Base-by-base conservation (phyloP, 1,284 basidiomycete genomes). In the Cystobasidium pallidum region DNA sequence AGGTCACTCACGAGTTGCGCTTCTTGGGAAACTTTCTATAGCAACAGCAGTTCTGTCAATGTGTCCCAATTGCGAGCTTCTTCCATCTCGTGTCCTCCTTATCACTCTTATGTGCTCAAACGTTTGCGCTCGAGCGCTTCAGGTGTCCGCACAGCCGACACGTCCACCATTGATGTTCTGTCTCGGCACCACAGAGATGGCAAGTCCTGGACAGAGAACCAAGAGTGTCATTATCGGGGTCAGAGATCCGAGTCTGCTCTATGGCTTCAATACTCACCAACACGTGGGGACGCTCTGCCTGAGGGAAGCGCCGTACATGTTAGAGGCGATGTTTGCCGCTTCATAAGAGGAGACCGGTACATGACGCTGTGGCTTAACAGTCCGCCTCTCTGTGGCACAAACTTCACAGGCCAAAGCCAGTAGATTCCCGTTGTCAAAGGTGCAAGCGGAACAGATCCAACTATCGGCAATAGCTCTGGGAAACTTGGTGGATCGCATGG, bases 101-200 rank as follows among this genome's bases (percentile, higher is more conserved):
- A 41, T 41, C 7, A 41, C 36, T 6, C 13, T 13, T 1, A 4
- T 39, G 21, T 59, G 3, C 15, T 21, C 36, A 11, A 6, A 6
- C 13, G 28, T 21, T 15, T 30, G 58, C 61, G 45, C 68, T 71
- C 7, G 59, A 36, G 19, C 30, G 61, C 68, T 71, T 71, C 59
- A 71, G 21, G 28, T 52, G 43, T 3, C 61, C 61, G 36, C 68
- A 71, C 2, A 63, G 24, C 2, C 61, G 59, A 47, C 68, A 71
- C 10, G 61, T 63, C 68, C 68, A 71, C 57, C 59, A 71, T n/a
- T 63, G 32, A 32, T 71, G 45, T 24, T 71, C 68, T 11, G 58
- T 63, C 6, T 43, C 39, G 24, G 58, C 59, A 54, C 61, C 68
- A 47, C 68, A 71, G 4, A 43, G 59, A 34, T 64, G 68, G 39